phyloP scores from a whole-genome alignment of 768 basidiomycete genomes.

The Lactarius indigo region DNA sequence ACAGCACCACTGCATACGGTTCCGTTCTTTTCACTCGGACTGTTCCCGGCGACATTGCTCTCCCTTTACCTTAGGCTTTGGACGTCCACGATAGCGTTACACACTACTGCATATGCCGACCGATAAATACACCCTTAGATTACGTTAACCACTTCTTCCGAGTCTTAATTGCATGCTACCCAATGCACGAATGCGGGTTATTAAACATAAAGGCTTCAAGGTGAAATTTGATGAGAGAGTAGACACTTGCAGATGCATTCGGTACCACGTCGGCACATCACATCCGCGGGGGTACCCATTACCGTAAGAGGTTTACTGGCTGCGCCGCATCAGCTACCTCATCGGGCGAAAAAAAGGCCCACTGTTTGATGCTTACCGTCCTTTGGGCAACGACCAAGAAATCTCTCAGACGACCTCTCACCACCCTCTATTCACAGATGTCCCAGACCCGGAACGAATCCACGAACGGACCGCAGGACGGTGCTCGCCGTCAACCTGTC shows the following conservation, averaged over 20 bases:
- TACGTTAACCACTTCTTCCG: neutral
- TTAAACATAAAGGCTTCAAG: neutral
- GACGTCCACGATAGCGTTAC: neutral
- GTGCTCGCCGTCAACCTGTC: slow-evolving; percentile 38
- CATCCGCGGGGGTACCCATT: neutral
- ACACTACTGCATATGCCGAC: neutral
- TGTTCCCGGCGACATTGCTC: no score
- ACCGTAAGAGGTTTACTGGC: neutral
- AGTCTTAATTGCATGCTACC: no score
- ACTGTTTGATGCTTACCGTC: neutral
- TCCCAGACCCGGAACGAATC: slow-evolving; percentile 1
- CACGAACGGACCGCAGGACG: slow-evolving; percentile 16
- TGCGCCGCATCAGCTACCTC: neutral
- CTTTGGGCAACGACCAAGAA: slow-evolving; percentile 17
- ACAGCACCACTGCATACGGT: no score
- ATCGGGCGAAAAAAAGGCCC: neutral
- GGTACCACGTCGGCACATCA: neutral
- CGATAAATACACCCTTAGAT: neutral
- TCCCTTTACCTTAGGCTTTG: no score
- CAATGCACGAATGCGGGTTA: neutral
- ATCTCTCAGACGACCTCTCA: slow-evolving; percentile 8
- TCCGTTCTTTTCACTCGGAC: no score
- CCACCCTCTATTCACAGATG: slow-evolving; percentile 14
- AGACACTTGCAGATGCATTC: neutral
- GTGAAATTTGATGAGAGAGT: neutral